Conservation (phyloP, 2,329 filamentous ascomycete genomes). For the Phoma herbarum region DNA sequence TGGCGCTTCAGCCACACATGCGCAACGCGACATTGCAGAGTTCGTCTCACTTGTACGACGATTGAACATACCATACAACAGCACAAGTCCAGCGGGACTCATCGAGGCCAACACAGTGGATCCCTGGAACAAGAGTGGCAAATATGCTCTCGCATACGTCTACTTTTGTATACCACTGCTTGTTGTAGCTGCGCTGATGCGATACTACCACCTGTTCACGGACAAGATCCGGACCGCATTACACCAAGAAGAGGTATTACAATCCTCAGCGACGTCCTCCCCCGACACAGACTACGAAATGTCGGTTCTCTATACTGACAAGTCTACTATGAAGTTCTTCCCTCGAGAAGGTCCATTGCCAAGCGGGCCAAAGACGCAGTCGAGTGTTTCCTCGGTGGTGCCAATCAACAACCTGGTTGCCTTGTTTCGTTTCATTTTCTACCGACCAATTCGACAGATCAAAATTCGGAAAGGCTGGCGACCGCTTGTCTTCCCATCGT, state of each 20-base stretch:
- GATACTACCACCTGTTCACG: slow-evolving; percentile 88
- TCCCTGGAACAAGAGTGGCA: slow-evolving; percentile 81
- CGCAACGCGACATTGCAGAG: slow-evolving; percentile 41
- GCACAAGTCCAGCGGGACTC: slow-evolving; percentile 63
- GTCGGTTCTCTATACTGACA: slow-evolving; percentile 67
- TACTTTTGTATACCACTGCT: slow-evolving; percentile 83
- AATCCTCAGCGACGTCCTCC: slow-evolving; percentile 66
- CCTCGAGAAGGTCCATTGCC: slow-evolving; percentile 69
- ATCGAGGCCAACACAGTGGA: slow-evolving; percentile 69
- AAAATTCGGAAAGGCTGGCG: slow-evolving; percentile 67
- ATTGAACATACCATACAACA: slow-evolving; percentile 65
- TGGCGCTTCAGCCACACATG: slow-evolving; percentile 37
- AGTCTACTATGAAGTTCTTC: slow-evolving; percentile 77
- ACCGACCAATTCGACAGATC: slow-evolving; percentile 81
- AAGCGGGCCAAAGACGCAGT: slow-evolving; percentile 68
- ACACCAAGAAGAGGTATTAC: slow-evolving; percentile 81
- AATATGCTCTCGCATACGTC: slow-evolving; percentile 87
- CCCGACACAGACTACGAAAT: slow-evolving; percentile 69
- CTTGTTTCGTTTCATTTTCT: slow-evolving; percentile 88
- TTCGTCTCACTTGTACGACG: slow-evolving; percentile 51
- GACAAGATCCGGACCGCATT: slow-evolving; percentile 91
- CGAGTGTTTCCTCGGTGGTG: slow-evolving; percentile 77
- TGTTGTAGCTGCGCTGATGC: slow-evolving; percentile 70
- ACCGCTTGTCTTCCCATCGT: slow-evolving; percentile 80
- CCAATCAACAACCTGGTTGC: slow-evolving; percentile 81